Evolutionary conservation across 176 grass and related monocot genomes (phyloP).

Genomic region (Aechmea fasciata): DNA sequence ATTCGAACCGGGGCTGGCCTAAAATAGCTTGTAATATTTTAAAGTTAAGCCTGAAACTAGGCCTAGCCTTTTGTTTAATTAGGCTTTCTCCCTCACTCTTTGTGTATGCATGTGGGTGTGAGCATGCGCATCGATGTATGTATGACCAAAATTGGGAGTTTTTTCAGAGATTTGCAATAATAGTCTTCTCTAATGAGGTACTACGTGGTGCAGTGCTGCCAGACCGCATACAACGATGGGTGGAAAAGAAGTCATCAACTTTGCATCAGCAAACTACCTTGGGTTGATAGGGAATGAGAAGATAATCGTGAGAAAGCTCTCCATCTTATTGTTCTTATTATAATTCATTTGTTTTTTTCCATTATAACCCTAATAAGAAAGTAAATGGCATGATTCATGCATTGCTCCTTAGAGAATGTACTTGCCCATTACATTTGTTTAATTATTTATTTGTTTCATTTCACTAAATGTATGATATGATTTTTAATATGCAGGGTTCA

Average conservation of each 20-base stretch:
- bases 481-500: slow-evolving; percentile 49
- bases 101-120: too few species aligned
- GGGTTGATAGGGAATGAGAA: slow-evolving; percentile 87
- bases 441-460: not conserved
- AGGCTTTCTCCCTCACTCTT: too few species aligned
- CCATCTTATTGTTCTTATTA: slow-evolving; percentile 22
- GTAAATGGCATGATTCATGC: slow-evolving; percentile 58
- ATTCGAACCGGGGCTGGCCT: too few species aligned
- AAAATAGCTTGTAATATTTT: too few species aligned
- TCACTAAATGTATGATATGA: not conserved
- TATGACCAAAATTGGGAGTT: not conserved
- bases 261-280: slow-evolving; percentile 93
- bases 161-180: not conserved
- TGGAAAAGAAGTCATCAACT: slow-evolving; percentile 91
- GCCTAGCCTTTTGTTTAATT: too few species aligned
- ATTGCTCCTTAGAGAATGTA: slow-evolving; percentile 77
- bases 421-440: not conserved
- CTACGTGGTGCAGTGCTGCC: slow-evolving; percentile 49
- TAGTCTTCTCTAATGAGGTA: slow-evolving; percentile 11
- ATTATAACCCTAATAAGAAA: slow-evolving; percentile 8
- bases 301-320: slow-evolving; percentile 56
- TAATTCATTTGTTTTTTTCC: not conserved
- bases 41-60: too few species aligned
- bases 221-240: slow-evolving; percentile 67
- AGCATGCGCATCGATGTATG: too few species aligned